phyloP scores from a whole-genome alignment of 2,329 filamentous ascomycete genomes.

The Exserohilum rostratum region DNA sequence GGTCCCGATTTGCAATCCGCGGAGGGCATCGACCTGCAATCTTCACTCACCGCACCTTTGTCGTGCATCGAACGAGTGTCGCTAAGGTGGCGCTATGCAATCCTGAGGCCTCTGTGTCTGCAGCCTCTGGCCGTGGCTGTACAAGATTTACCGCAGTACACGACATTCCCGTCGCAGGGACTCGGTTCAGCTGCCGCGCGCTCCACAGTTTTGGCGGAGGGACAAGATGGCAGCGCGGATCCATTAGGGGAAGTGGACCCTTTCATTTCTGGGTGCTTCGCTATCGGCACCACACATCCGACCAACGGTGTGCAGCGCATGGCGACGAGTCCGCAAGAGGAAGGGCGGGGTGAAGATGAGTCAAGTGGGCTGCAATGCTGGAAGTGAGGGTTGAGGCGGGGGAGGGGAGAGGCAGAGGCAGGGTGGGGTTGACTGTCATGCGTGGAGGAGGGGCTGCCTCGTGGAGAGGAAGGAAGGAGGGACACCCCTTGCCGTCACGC shows the following conservation, averaged over 20 bases:
- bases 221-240: conserved; percentile 7
- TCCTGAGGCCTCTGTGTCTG: conserved; percentile 1
- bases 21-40: not conserved
- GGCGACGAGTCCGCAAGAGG: not conserved
- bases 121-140: conserved; percentile 1
- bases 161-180: conserved; percentile 15
- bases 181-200: conserved; percentile 18
- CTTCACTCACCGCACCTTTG: conserved; percentile 5
- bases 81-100: conserved; percentile 6
- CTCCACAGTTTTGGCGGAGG: conserved; percentile 25
- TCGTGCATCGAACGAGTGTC: not conserved
- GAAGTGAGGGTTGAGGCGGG: not conserved
- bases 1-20: not conserved
- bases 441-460: not conserved
- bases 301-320: not conserved
- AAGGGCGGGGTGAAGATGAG: not conserved
- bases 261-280: conserved; percentile 9
- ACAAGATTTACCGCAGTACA: conserved; percentile 3
- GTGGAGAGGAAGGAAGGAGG: not conserved
- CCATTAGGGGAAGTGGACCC: conserved; percentile 13
- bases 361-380: not conserved
- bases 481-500: not conserved
- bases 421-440: not conserved
- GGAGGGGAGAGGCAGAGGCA: not conserved
- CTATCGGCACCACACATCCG: conserved; percentile 9